Percentiles rank a stretch among this genome's conserved stretches.
phyloP scores from a whole-genome alignment of 768 basidiomycete species.

The Macrocybe gigantea region DNA sequence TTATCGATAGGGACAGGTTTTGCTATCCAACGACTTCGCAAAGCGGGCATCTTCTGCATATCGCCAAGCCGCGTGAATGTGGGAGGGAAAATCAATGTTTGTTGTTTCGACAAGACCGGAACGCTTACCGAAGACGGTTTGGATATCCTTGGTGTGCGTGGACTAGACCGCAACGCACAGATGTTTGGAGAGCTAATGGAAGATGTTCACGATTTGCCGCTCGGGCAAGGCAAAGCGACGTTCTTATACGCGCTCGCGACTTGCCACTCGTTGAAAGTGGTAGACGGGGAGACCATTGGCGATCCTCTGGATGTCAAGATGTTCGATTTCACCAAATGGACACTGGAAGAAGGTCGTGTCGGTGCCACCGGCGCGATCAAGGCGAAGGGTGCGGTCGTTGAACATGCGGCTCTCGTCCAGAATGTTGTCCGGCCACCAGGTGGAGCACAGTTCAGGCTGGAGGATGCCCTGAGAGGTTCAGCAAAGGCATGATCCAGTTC shows the following conservation, averaged over 20 bases:
- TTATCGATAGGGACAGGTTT: constrained; percentile 97
- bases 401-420: constrained; percentile 89
- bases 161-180: constrained; percentile 67
- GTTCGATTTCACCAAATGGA: constrained; percentile 98
- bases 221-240: constrained; percentile 66
- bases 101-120: constrained; percentile 99
- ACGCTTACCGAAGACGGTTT: constrained; percentile 97
- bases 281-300: constrained; percentile 84
- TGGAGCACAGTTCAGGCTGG: constrained; percentile 82
- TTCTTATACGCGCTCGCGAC: constrained; percentile 92
- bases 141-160: constrained; percentile 92
- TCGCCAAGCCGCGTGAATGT: constrained; percentile 95
- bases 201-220: constrained; percentile 81
- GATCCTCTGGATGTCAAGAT: constrained; percentile 97
- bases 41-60: constrained; percentile 89
- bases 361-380: constrained; percentile 70
- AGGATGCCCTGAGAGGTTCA: constrained; percentile 87
- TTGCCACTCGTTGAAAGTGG: constrained; percentile 91
- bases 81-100: constrained; percentile 92
- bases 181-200: constrained; percentile 88
- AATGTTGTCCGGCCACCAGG: constrained; percentile 95
- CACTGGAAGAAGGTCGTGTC: constrained; percentile 82
- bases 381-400: constrained; percentile 49
- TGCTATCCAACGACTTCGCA: constrained; percentile 82
- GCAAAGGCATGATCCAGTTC: constrained; percentile 50